Evolutionary conservation across 345 rosid genomes (phyloP).

Genomic region (Linum usitatissimum): DNA sequence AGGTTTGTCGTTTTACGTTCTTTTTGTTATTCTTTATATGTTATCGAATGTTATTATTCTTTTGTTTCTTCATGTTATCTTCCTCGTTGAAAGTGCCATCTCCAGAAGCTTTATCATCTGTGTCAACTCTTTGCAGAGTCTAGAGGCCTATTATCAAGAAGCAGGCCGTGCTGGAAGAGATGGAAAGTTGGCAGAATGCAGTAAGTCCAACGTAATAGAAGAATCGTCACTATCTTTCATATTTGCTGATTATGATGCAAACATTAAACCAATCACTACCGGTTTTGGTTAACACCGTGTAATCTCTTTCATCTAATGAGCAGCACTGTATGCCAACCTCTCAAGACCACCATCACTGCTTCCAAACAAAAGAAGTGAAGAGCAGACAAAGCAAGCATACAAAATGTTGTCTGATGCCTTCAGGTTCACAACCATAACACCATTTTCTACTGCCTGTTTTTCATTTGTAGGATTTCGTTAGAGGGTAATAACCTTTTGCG

Average conservation of each 20-base stretch:
- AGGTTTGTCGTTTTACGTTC: no score
- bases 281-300: background rate
- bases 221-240: background rate
- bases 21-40: no score
- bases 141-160: slow-evolving; percentile 96
- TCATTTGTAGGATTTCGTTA: slow-evolving; percentile 3
- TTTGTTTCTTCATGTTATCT: no score
- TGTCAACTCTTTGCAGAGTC: slow-evolving; percentile 40
- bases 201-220: slow-evolving; percentile 31
- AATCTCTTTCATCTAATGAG: background rate
- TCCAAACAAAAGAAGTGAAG: slow-evolving; percentile 64
- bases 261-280: background rate
- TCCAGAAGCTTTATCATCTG: background rate
- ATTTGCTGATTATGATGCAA: background rate
- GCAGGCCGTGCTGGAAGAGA: slow-evolving; percentile 98
- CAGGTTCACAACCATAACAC: slow-evolving; percentile 32
- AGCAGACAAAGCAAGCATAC: slow-evolving; percentile 56
- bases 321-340: slow-evolving; percentile 69
- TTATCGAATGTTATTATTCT: no score
- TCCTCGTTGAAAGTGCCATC: background rate
- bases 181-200: slow-evolving; percentile 71
- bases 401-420: slow-evolving; percentile 73
- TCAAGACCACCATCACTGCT: slow-evolving; percentile 60
- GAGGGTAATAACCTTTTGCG: slow-evolving; percentile 1
- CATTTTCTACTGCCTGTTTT: background rate